phyloP scores from a whole-genome alignment of 768 basidiomycete genomes.

The Tubosaeta sp. region DNA sequence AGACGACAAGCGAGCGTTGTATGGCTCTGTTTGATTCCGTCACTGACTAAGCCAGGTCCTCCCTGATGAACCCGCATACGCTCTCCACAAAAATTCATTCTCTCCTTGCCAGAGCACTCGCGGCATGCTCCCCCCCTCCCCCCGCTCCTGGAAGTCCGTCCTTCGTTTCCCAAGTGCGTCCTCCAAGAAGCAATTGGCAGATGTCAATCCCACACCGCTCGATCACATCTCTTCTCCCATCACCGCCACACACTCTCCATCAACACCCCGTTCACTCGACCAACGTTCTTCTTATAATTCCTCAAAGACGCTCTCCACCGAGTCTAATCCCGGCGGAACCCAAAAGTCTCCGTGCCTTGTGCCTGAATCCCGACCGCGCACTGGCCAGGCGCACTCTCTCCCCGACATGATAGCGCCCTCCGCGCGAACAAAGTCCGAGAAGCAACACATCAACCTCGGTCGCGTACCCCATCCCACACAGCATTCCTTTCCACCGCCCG shows the following conservation, averaged over 20 bases:
- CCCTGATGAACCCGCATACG: background rate
- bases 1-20: background rate
- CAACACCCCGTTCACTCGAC: constrained; percentile 49
- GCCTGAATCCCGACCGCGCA: constrained; percentile 21
- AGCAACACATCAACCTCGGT: constrained; percentile 45
- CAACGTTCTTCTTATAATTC: constrained; percentile 76
- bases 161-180: constrained; percentile 68
- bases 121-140: background rate
- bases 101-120: constrained; percentile 24
- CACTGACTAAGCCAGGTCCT: background rate
- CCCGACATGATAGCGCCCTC: constrained; percentile 20
- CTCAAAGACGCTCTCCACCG: constrained; percentile 70
- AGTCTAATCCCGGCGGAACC: constrained; percentile 47
- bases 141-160: constrained; percentile 61
- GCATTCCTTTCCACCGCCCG: constrained; percentile 37
- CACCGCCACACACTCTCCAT: constrained; percentile 39
- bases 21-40: background rate
- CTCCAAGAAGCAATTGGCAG: constrained; percentile 49
- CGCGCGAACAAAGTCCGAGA: constrained; percentile 45
- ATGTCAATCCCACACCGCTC: constrained; percentile 39
- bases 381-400: constrained; percentile 9
- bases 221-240: constrained; percentile 37
- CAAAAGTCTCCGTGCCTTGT: constrained; percentile 27
- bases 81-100: too few species aligned
- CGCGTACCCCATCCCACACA: constrained; percentile 40